Evolutionary conservation across 495 filamentous ascomycete species (phyloP).

Genomic region (Hypoxylon lenormandii): DNA sequence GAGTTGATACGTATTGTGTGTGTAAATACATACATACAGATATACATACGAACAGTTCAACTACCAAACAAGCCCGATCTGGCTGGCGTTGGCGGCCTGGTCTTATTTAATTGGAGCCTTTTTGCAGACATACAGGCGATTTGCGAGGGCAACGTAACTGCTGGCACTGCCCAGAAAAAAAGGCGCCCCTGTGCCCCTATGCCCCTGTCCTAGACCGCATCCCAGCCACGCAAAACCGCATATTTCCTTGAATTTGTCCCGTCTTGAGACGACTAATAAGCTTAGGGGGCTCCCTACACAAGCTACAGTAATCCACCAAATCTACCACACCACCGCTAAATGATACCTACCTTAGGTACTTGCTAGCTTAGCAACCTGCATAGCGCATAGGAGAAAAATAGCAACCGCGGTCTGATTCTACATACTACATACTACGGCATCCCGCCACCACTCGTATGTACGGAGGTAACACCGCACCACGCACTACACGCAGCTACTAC

Average conservation of each 20-base stretch:
- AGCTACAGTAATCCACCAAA: no score
- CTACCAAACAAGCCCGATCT: conserved; percentile 7
- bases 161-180: conserved; percentile 29
- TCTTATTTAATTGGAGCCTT: conserved; percentile 37
- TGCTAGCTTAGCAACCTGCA: conserved; percentile 22
- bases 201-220: conserved; percentile 32
- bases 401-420: conserved; percentile 49
- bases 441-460: conserved; percentile 6
- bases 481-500: conserved; percentile 6
- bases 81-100: conserved; percentile 28
- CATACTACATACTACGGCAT: conserved; percentile 51
- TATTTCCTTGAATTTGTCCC: conserved; percentile 42
- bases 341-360: conserved; percentile 25
- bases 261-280: conserved; percentile 47
- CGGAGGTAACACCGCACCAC: conserved; percentile 25
- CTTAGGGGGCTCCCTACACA: conserved; percentile 28
- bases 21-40: no score
- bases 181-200: conserved; percentile 25
- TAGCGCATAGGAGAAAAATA: conserved; percentile 53
- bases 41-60: conserved; percentile 32
- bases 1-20: conserved; percentile 40
- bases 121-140: conserved; percentile 10
- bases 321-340: conserved; percentile 18
- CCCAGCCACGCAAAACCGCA: conserved; percentile 42
- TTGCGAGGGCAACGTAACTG: conserved; percentile 43